Base-by-base conservation (phyloP, 352 stramenopile species). In the Phytopythium oedochilum region DNA sequence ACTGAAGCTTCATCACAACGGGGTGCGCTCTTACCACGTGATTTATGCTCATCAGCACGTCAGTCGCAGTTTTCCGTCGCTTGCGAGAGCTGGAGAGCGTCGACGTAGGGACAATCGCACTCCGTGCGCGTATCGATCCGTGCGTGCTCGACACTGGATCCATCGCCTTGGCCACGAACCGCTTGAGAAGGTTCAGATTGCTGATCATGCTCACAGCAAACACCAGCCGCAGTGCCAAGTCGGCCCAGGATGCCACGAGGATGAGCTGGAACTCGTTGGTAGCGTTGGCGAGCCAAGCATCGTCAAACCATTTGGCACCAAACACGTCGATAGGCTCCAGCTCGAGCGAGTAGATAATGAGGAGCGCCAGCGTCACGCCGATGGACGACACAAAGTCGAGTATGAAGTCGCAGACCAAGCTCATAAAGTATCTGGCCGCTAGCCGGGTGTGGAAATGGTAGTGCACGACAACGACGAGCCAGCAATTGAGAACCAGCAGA, bases 141-240 rank as follows among this genome's bases (percentile, higher is more conserved):
- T 38, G 23, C 11, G 32, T 38, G 18, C 6, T 44, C 12, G 11
- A 14, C 17, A 6, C 29, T 14, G 26, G 17, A 5, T 10, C 39
- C 5, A 26, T 8, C 7, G 18, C 54, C 5, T 18, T 5, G 20
- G 43, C 45, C n/a, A 74, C 6, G 2, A 79, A 45, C 7, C 47
- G 53, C 35, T 81, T 81, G 51, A 71, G 56, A 10, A 56, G 69
- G 28, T 68, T 57, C 43, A 78, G 54, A 7, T 62, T 67, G 8
- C 23, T 25, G 3, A 84, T 26, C 32, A 78, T 58, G 10, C 68
- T 63, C 7, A 73, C 14, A 7, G 66, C 71, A 20, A 84, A 82
- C 1, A 84, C 32, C 2, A 81, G 31, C 1, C 63, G 61, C 39
- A 64, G 67, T 17, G 40, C 47, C 0, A 77, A 51, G 42, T 83